These are phyloP conservation scores for Amphichorda felina DNA, from an alignment of 2,329 filamentous ascomycete species.

Conservation along the genomic window DNA sequence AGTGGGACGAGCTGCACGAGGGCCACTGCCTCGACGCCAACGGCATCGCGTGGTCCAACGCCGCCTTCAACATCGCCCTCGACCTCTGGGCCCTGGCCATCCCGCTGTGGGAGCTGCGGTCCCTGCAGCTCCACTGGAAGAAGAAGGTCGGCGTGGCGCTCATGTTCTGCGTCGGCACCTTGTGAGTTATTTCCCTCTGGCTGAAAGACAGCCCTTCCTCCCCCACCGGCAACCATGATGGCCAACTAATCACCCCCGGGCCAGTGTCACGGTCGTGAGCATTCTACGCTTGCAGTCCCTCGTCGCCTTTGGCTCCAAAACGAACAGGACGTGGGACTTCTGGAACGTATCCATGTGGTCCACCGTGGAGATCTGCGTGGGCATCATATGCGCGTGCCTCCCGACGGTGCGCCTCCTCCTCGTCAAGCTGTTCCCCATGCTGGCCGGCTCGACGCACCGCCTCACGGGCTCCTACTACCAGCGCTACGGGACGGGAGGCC, in stretches of 20 bases:
- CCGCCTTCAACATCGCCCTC: conserved; percentile 37
- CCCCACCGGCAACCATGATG: too few species aligned
- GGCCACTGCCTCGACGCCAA: conserved; percentile 39
- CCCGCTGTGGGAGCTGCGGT: conserved; percentile 30
- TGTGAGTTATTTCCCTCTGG: conserved; percentile 17
- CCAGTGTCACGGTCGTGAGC: conserved; percentile 24
- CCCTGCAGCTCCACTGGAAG: conserved; percentile 29
- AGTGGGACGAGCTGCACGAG: conserved; percentile 33
- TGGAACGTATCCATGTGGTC: conserved; percentile 24
- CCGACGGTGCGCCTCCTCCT: conserved; percentile 21
- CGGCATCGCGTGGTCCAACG: conserved; percentile 35
- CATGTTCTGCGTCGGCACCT: conserved; percentile 39
- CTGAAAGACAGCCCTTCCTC: background rate
- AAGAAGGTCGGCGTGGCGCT: conserved; percentile 35
- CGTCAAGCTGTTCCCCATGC: conserved; percentile 15
- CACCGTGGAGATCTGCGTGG: conserved; percentile 24
- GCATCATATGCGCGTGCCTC: conserved; percentile 25
- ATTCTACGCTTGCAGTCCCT: conserved; percentile 22
- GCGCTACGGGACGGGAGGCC: conserved; percentile 4
- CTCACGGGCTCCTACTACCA: background rate
- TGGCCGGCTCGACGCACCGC: conserved; percentile 10
- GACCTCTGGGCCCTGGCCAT: conserved; percentile 40
- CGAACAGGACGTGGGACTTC: conserved; percentile 22
- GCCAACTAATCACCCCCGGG: too few species aligned
- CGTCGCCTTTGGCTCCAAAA: conserved; percentile 14